Conservation (phyloP, 768 basidiomycete species). For the Neoboletus subvelutipes region DNA sequence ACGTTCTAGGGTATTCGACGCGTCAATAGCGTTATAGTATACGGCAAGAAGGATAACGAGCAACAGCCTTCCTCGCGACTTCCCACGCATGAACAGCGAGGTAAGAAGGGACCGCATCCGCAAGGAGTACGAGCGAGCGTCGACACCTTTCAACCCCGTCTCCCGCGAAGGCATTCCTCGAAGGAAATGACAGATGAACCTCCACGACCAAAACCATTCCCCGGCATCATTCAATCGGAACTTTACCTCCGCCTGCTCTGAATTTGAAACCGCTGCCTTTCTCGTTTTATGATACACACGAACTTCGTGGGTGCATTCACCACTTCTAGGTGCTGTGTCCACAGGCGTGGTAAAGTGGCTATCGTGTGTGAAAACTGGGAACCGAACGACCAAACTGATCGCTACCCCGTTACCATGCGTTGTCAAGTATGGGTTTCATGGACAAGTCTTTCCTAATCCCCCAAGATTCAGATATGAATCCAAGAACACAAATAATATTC, state of each 20-base stretch:
- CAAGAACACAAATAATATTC: constrained; percentile 34
- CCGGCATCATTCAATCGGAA: not conserved
- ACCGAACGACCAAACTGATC: not conserved
- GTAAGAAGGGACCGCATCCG: not conserved
- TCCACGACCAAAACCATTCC: not conserved
- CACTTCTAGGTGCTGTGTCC: not conserved
- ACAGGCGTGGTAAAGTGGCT: not conserved
- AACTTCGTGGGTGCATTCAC: constrained; percentile 5
- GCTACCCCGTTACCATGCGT: constrained; percentile 11
- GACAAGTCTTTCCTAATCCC: not conserved
- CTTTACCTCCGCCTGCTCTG: not conserved
- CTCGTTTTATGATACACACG: constrained; percentile 9
- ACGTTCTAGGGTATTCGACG: not conserved
- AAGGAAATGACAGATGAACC: not conserved
- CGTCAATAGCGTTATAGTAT: not conserved
- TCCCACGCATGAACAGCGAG: not conserved
- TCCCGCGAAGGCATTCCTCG: constrained; percentile 17
- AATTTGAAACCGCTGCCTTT: constrained; percentile 3
- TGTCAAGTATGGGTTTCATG: constrained; percentile 14
- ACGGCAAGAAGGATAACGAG: not conserved
- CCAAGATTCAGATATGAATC: constrained; percentile 2
- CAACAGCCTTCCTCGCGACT: not conserved
- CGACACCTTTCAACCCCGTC: constrained; percentile 2
- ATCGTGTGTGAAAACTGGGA: constrained; percentile 3
- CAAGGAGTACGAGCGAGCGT: not conserved